These are phyloP conservation scores for Claviceps sp. DNA, from an alignment of 2,329 filamentous ascomycete species.

Conservation along the genomic window DNA sequence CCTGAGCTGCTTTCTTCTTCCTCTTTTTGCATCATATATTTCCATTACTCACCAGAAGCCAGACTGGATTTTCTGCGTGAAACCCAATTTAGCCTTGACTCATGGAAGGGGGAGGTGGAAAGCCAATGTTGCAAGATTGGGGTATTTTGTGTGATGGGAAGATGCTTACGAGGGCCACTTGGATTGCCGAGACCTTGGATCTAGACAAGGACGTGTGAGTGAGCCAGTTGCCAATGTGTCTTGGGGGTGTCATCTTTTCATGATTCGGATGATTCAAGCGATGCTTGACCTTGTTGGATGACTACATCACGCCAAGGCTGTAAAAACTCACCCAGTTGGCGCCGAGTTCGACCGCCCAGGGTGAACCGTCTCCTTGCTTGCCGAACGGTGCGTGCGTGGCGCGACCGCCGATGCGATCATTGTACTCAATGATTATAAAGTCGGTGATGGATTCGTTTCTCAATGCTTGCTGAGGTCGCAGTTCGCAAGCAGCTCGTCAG, in stretches of 20 bases:
- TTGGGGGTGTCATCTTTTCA: too few species aligned
- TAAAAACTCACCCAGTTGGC: slow-evolving; percentile 45
- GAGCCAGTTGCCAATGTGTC: too few species aligned
- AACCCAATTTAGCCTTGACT: slow-evolving; percentile 4
- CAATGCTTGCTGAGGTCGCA: slow-evolving; percentile 33
- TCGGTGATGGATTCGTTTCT: slow-evolving; percentile 46
- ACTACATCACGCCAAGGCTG: background rate
- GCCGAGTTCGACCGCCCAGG: slow-evolving; percentile 48
- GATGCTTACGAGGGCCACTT: slow-evolving; percentile 13
- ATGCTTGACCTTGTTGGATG: background rate
- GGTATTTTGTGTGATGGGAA: background rate
- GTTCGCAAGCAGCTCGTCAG: too few species aligned
- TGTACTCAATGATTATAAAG: slow-evolving; percentile 53
- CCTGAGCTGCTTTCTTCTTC: too few species aligned
- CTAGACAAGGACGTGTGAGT: slow-evolving; percentile 10
- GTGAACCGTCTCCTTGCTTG: slow-evolving; percentile 30
- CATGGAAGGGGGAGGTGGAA: background rate
- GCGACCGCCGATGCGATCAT: slow-evolving; percentile 48
- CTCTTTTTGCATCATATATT: background rate
- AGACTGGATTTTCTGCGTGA: slow-evolving; percentile 43
- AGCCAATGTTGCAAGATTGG: background rate
- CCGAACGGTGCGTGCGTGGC: slow-evolving; percentile 46
- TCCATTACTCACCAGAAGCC: slow-evolving; percentile 29
- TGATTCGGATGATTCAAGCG: too few species aligned
- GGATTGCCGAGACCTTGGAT: slow-evolving; percentile 11